Percentiles rank a stretch among this genome's conserved stretches.
phyloP scores from a whole-genome alignment of 306 rosid genomes.

The Carpinus fangiana region DNA sequence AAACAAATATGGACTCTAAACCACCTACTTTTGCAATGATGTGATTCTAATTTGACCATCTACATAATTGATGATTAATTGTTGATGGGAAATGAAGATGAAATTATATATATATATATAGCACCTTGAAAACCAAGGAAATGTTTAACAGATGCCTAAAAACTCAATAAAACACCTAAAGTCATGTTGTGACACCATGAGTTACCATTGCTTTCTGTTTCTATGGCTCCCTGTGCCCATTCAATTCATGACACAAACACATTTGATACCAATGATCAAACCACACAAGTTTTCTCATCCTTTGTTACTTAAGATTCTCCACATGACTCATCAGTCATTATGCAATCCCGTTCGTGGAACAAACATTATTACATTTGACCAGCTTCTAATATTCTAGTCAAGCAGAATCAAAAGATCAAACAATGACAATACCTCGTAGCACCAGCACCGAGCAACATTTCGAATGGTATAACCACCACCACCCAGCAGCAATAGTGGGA shows the following conservation, averaged over 20 bases:
- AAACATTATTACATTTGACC: conserved; percentile 19
- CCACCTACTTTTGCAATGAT: background rate
- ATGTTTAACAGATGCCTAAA: background rate
- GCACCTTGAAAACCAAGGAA: background rate
- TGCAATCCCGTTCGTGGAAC: background rate
- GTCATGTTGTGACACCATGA: background rate
- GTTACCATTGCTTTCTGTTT: background rate
- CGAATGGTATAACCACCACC: conserved; percentile 93
- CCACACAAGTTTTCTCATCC: background rate
- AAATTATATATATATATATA: too few relatives aligned
- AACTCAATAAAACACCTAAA: background rate
- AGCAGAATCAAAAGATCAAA: conserved; percentile 14
- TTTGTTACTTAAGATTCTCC: conserved; percentile 3
- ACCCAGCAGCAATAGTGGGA: conserved; percentile 77
- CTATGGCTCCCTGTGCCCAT: background rate
- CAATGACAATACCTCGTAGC: conserved; percentile 66
- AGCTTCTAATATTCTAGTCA: conserved; percentile 7
- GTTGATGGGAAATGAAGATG: too few relatives aligned
- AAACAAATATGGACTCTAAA: conserved; percentile 13
- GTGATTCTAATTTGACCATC: background rate
- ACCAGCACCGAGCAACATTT: conserved; percentile 94
- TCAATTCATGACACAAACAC: background rate
- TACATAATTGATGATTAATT: background rate
- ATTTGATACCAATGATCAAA: background rate
- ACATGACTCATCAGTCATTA: conserved; percentile 5